These are phyloP conservation scores for Leishmania aethiopica DNA, from an alignment of 208 protist species.

Conservation along the genomic window DNA sequence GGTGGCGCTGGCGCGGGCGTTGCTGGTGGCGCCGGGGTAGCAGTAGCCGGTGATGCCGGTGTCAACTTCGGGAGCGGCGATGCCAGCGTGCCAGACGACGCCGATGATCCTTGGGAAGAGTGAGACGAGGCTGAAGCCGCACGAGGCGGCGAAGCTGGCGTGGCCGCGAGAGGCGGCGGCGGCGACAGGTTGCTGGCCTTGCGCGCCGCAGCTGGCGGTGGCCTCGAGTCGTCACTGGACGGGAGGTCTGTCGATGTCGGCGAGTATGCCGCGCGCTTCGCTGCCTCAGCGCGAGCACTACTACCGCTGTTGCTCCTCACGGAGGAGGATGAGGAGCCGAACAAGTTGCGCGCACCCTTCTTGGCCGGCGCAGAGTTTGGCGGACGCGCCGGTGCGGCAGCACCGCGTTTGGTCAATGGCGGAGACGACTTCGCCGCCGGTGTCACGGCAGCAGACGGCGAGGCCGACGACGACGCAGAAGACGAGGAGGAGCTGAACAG, in stretches of 20 bases:
- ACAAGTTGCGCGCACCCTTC: neutral
- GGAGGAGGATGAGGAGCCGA: neutral
- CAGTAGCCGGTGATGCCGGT: neutral
- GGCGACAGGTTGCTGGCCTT: neutral
- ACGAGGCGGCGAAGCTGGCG: neutral
- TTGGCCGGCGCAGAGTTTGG: neutral
- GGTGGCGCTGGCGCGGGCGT: constrained; percentile 1
- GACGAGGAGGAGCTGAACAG: constrained; percentile 39
- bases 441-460: constrained; percentile 7
- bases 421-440: neutral
- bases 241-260: neutral
- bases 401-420: neutral
- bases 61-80: constrained; percentile 6
- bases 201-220: neutral
- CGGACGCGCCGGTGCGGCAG: neutral
- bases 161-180: neutral
- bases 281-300: constrained; percentile 1
- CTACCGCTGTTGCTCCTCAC: neutral
- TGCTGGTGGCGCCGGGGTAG: neutral
- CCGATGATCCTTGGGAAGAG: neutral
- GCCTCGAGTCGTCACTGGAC: neutral
- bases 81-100: neutral
- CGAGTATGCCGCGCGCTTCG: neutral
- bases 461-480: constrained; percentile 5
- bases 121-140: neutral